Base-by-base conservation (phyloP, 768 basidiomycete species). In the Gautieria morchelliformis region DNA sequence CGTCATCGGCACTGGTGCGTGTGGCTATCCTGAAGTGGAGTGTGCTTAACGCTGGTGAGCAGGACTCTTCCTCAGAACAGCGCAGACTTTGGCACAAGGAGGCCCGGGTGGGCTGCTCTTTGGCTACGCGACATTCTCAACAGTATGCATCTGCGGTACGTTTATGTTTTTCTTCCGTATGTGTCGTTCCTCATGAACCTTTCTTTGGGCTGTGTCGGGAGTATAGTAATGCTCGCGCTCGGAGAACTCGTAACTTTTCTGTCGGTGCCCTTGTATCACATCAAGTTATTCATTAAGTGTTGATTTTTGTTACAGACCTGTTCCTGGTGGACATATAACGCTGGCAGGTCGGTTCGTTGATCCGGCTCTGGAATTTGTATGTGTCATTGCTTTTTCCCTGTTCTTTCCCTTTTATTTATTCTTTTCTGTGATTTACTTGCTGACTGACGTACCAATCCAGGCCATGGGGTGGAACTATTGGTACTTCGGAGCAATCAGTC, bases 311-410 rank as follows among this genome's bases (percentile, higher is more conserved):
- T 53, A 32, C 37, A 55, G 53, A 27, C 89, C 89, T 0, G 75
- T 92, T 51, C 76, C 87, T 22, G 89, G 89, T 58, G 89, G 81
- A 40, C 89, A 91, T 63, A 89, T 91, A 68, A 87, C 75, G 58
- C 70, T 92, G 17, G 83, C 90, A 0, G 88, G 84, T 66, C 86
- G 89, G 33, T 93, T 91, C 64, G 84, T 92, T 9, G 81, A 89
- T 59, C 84, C 82, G 14, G 85, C 88, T 2, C 72, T 88, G 59
- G 84, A 85, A n/a, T 72, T 74, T 44, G 53, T 53, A 37, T 14
- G 35, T 52, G 14, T 52, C 35, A 37, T 9, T 37, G 8, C 12
- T n/a, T 24, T 8, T 52, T 30, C 50, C n/a, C 50, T 12, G n/a
- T 33, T 30, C 50, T 33, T 37, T 14, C 35, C 3, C 27, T 27